These are phyloP conservation scores for Penicillium macrosclerotiorum DNA, from an alignment of 495 filamentous ascomycete genomes.

Conservation along the genomic window DNA sequence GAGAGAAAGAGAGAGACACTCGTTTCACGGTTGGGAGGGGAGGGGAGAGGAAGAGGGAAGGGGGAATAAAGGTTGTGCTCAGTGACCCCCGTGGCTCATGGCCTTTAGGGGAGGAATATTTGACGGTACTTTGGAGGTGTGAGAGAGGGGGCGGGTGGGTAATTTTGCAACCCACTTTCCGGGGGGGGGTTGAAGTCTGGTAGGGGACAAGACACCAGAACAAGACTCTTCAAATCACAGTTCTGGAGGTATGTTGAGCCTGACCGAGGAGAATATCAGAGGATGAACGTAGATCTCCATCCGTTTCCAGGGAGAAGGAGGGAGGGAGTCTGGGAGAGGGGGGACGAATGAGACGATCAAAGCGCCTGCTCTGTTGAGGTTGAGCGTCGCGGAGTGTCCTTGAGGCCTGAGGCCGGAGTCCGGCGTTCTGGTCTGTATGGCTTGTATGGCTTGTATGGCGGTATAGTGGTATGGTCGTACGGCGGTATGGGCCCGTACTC, in stretches of 20 bases:
- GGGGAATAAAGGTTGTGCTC: constrained; percentile 11
- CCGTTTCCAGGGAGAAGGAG: too few relatives aligned
- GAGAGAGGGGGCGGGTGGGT: constrained; percentile 19
- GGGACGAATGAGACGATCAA: constrained; percentile 24
- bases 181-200: constrained; percentile 5
- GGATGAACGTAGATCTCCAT: too few relatives aligned
- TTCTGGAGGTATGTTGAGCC: too few relatives aligned
- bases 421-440: constrained; percentile 1
- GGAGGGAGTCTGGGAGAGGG: constrained; percentile 14
- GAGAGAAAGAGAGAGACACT: constrained; percentile 6
- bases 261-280: too few relatives aligned
- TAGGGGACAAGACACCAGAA: constrained; percentile 5
- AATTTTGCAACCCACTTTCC: constrained; percentile 24
- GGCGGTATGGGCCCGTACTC: too few relatives aligned
- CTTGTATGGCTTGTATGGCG: constrained; percentile 1
- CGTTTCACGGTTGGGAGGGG: constrained; percentile 2
- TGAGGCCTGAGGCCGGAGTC: constrained; percentile 1
- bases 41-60: neutral
- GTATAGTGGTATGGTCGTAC: too few relatives aligned
- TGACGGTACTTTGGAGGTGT: constrained; percentile 12
- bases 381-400: too few relatives aligned
- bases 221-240: neutral
- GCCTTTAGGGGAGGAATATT: constrained; percentile 14
- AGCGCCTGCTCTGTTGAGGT: constrained; percentile 14
- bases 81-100: constrained; percentile 25